phyloP scores from a whole-genome alignment of 768 basidiomycete species.

The Exidia glandulosa region DNA sequence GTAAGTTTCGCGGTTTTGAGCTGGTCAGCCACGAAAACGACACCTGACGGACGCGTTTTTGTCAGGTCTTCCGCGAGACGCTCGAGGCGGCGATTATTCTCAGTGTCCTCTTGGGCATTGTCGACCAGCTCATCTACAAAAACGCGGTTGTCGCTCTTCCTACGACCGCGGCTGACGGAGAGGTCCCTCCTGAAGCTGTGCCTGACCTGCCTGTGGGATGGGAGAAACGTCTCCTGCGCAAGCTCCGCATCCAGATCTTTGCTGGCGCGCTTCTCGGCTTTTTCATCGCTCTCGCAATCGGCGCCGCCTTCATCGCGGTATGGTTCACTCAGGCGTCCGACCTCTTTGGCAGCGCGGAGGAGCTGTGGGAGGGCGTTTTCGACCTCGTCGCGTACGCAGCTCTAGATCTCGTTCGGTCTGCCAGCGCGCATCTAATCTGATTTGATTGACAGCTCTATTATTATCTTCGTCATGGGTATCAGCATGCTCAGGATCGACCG shows the following conservation, averaged over 20 bases:
- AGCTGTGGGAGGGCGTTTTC: slow-evolving; percentile 84
- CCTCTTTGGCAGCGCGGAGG: slow-evolving; percentile 77
- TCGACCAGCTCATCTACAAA: slow-evolving; percentile 64
- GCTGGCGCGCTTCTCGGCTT: slow-evolving; percentile 65
- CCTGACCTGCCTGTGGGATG: neutral
- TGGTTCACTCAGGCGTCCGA: slow-evolving; percentile 88
- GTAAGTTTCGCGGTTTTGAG: slow-evolving; percentile 15
- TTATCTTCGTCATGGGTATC: slow-evolving; percentile 90
- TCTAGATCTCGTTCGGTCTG: slow-evolving; percentile 6
- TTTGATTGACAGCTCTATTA: slow-evolving; percentile 32
- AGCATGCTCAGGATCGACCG: slow-evolving; percentile 94
- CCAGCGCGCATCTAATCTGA: neutral
- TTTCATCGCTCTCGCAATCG: slow-evolving; percentile 69
- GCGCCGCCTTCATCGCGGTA: slow-evolving; percentile 85
- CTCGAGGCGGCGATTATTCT: slow-evolving; percentile 89
- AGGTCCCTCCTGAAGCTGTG: neutral
- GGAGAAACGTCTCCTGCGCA: slow-evolving; percentile 41
- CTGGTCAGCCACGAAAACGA: neutral
- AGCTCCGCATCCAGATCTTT: slow-evolving; percentile 70
- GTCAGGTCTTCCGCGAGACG: slow-evolving; percentile 71
- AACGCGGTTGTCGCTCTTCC: neutral
- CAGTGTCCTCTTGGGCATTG: slow-evolving; percentile 81
- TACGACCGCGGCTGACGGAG: neutral
- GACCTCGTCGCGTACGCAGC: slow-evolving; percentile 41
- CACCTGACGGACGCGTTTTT: neutral